Evolutionary conservation across 202 grass and related monocot genomes (phyloP).

Genomic region (Panicum virgatum): DNA sequence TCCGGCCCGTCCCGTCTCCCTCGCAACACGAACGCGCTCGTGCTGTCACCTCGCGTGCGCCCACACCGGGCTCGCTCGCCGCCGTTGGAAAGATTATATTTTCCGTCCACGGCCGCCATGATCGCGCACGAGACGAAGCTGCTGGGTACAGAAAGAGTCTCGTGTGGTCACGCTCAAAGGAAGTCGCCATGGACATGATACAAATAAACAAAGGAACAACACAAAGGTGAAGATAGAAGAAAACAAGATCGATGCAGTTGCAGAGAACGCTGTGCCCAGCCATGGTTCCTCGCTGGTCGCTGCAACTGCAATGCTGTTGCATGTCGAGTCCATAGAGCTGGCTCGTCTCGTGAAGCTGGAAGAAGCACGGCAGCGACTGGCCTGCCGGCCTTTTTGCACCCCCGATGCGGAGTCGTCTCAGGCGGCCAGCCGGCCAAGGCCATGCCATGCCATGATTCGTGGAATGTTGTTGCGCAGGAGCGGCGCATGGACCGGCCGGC

Average conservation of each 20-base stretch:
- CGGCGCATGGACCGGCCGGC: too few species aligned
- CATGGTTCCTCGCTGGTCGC: too few species aligned
- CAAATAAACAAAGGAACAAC: neutral
- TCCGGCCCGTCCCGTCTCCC: too few species aligned
- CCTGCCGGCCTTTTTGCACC: neutral
- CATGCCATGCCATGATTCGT: neutral
- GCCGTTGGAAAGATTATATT: too few species aligned
- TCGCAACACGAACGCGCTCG: neutral
- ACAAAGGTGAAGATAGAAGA: too few species aligned
- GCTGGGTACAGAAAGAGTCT: too few species aligned
- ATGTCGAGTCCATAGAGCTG: neutral
- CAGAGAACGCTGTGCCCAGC: neutral
- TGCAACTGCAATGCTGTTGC: too few species aligned
- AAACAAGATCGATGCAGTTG: too few species aligned
- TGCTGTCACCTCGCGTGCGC: neutral
- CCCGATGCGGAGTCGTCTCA: neutral
- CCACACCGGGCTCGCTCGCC: too few species aligned
- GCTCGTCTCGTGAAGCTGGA: neutral
- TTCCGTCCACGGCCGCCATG: neutral
- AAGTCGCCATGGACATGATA: neutral
- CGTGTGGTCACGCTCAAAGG: neutral
- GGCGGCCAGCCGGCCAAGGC: neutral
- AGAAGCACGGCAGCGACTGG: neutral
- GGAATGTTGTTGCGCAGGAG: conserved; percentile 26
- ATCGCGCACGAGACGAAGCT: neutral